Percentiles rank a stretch among this genome's conserved stretches.
phyloP scores from a whole-genome alignment of 805 yeast genomes.

The Alloascoidea hylecoeti region DNA sequence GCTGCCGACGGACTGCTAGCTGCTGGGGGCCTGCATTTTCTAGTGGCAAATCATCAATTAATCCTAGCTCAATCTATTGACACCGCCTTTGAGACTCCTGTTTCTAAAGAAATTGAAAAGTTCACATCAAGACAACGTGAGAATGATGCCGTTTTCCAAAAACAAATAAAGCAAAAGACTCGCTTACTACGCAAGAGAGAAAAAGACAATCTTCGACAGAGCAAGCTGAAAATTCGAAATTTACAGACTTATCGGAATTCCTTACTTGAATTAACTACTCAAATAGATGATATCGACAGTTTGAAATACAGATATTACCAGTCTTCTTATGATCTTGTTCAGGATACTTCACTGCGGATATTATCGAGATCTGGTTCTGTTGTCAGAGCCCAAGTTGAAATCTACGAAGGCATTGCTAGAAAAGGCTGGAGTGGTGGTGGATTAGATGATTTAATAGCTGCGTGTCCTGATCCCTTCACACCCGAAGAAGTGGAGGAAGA shows the following conservation, averaged over 20 bases:
- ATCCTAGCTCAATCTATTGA: slow-evolving; percentile 45
- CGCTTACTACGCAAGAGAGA: slow-evolving; percentile 44
- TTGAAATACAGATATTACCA: slow-evolving; percentile 65
- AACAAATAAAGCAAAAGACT: slow-evolving; percentile 36
- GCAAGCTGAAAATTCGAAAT: slow-evolving; percentile 49
- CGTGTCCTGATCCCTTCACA: slow-evolving; percentile 54
- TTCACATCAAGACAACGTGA: slow-evolving; percentile 28
- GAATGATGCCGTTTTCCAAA: slow-evolving; percentile 40
- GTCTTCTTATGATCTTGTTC: slow-evolving; percentile 45
- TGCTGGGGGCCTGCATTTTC: slow-evolving; percentile 66
- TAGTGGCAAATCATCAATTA: slow-evolving; percentile 66
- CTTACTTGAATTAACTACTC: slow-evolving; percentile 51
- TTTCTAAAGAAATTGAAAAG: slow-evolving; percentile 26
- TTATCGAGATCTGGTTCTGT: slow-evolving; percentile 44
- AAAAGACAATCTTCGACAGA: slow-evolving; percentile 38
- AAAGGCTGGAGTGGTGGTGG: slow-evolving; percentile 89
- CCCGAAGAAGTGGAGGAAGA: slow-evolving; percentile 14
- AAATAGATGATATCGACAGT: slow-evolving; percentile 66
- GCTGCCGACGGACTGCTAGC: slow-evolving; percentile 50
- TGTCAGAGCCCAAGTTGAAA: slow-evolving; percentile 69
- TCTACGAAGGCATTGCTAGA: slow-evolving; percentile 65
- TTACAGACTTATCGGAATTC: slow-evolving; percentile 54
- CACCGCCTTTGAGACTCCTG: slow-evolving; percentile 41
- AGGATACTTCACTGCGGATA: slow-evolving; percentile 42
- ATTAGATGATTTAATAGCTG: slow-evolving; percentile 48